These are phyloP conservation scores for Trichoderma parareesei DNA, from an alignment of 495 filamentous ascomycete species.

Conservation along the genomic window DNA sequence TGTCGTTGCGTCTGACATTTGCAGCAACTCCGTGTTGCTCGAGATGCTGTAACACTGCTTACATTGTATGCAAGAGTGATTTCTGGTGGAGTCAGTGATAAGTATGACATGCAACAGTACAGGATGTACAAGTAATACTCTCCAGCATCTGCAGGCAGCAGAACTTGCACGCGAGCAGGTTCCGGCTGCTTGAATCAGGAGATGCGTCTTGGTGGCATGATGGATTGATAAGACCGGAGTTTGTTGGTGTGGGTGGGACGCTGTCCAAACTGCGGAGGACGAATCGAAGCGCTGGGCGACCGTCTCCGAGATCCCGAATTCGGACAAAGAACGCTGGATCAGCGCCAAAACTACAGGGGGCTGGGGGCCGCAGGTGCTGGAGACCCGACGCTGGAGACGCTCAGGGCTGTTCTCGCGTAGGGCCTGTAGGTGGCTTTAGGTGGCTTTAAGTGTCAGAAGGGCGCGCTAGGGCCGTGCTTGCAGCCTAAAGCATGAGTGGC, in stretches of 20 bases:
- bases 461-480: not conserved
- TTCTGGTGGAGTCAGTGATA: too few relatives aligned
- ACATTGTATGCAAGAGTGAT: too few relatives aligned
- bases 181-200: not conserved
- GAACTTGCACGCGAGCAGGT: not conserved
- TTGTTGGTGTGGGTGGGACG: not conserved
- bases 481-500: not conserved
- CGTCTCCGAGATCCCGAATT: slow-evolving; percentile 7
- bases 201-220: not conserved
- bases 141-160: too few relatives aligned
- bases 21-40: too few relatives aligned
- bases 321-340: not conserved
- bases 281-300: not conserved
- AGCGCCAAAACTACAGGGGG: not conserved
- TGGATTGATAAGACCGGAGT: not conserved
- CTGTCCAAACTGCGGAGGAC: not conserved
- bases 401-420: too few relatives aligned
- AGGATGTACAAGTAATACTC: too few relatives aligned
- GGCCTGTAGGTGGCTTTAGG: too few relatives aligned
- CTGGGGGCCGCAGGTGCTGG: too few relatives aligned
- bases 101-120: too few relatives aligned
- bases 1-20: too few relatives aligned
- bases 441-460: not conserved
- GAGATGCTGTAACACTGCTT: too few relatives aligned
- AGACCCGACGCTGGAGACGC: too few relatives aligned